Evolutionary conservation across 139 green algal genomes (phyloP), one percentile per base, ranked within the genome.

Genomic region (Coelastrella sp.): DNA sequence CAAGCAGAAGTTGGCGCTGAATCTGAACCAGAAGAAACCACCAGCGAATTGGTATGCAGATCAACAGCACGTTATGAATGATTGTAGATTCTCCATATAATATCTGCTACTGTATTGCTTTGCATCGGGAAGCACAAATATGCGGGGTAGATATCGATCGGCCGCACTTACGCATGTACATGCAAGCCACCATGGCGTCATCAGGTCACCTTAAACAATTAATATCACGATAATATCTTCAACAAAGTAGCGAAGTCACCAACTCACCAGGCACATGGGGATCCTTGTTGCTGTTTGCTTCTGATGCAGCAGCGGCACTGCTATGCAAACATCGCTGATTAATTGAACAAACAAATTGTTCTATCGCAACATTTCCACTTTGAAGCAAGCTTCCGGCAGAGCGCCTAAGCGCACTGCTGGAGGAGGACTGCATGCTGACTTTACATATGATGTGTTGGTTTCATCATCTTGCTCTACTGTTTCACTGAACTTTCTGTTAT

Each of bases 331-430:
- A 15, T 27, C 68, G 38, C 38, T 45, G 23, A 34, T 13, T 59
- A 38, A 48, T 15, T 8, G 25, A 27, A 48, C 37, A 77, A 59
- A 27, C 38, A 13, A 59, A 2, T 25, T 77, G 68, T 5, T 77
- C 40, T 13, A 77, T 77, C 8, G 37, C 68, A 59, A 27, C n/a
- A 48, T 48, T 77, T 6, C 68, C 68, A 38, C 21, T 77, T 48
- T 77, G 68, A 37, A 77, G 45, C 19, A 77, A 48, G 34, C 68
- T 57, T 7, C 40, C 45, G 38, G 68, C 68, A 73, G 64, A 48
- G 64, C 32, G 64, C 64, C 64, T 48, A 25, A 64, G 53, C 7
- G 30, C 53, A 64, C 67, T 77, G 37, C 67, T 77, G 67, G 6
- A 41, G 37, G 35, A 8, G 27, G 37, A 37, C 35, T 77, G 34